Percentiles rank a stretch among this genome's conserved stretches.
These are phyloP conservation scores for Huiozyma naganishii DNA, from an alignment of 805 yeast species.

Conservation along the genomic window DNA sequence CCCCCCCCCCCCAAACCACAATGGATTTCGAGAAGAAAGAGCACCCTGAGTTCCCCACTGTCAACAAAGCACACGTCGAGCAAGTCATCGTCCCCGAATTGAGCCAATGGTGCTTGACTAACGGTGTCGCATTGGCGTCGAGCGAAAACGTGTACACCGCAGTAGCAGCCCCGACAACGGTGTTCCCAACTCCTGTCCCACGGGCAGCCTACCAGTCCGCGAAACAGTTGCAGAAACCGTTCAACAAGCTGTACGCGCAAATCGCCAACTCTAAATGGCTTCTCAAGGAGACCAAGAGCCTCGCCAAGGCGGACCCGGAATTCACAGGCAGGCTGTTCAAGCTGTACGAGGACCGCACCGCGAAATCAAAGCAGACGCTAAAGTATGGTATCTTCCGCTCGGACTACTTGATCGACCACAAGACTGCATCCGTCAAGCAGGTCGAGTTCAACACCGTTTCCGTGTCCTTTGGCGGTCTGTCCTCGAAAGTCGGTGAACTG, in stretches of 20 bases:
- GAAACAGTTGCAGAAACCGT: conserved; percentile 48
- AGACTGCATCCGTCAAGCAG: conserved; percentile 55
- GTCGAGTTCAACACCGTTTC: conserved; percentile 95
- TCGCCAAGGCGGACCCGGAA: conserved; percentile 51
- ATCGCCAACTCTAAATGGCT: conserved; percentile 61
- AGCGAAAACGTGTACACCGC: conserved; percentile 38
- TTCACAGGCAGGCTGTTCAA: conserved; percentile 74
- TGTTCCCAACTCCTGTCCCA: conserved; percentile 87
- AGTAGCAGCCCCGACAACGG: conserved; percentile 72
- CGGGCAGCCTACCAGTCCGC: conserved; percentile 55
- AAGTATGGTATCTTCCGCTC: conserved; percentile 81
- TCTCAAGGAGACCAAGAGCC: conserved; percentile 38
- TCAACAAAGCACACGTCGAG: conserved; percentile 18
- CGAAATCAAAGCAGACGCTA: conserved; percentile 50
- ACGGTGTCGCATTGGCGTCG: conserved; percentile 79
- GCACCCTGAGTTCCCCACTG: conserved; percentile 18
- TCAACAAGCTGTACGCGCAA: conserved; percentile 64
- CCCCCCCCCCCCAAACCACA: too few species aligned
- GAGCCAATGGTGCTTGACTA: conserved; percentile 66
- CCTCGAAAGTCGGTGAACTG: conserved; percentile 65
- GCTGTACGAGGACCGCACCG: conserved; percentile 4
- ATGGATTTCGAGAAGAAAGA: not conserved
- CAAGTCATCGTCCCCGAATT: conserved; percentile 34
- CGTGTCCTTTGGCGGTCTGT: conserved; percentile 88
- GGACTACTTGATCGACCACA: conserved; percentile 64